Evolutionary conservation across 768 basidiomycete species (phyloP).

Genomic region (Ramaria sp.): DNA sequence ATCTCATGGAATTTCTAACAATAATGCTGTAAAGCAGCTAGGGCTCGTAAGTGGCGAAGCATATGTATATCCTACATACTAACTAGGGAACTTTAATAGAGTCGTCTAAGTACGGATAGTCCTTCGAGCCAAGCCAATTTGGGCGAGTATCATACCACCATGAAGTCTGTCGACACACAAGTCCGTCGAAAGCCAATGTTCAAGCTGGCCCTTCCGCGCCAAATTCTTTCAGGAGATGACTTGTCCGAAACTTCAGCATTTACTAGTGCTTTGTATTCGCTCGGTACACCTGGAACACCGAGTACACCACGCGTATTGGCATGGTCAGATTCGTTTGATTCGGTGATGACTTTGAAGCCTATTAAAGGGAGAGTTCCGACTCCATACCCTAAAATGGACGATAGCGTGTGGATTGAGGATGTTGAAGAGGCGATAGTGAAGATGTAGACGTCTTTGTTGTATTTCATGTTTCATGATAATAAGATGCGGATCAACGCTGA

Average conservation of each 20-base stretch:
- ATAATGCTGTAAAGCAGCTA: too few species aligned
- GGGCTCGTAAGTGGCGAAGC: too few species aligned
- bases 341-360: neutral
- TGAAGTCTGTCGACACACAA: neutral
- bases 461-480: neutral
- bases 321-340: neutral
- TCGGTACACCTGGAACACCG: neutral
- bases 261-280: neutral
- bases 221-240: neutral
- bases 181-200: neutral
- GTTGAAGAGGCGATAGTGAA: neutral
- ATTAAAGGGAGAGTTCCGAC: neutral
- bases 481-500: neutral
- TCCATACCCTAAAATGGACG: neutral
- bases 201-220: neutral
- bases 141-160: neutral
- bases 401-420: slow-evolving; percentile 1
- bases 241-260: neutral
- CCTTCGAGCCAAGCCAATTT: too few species aligned
- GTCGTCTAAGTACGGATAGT: too few species aligned
- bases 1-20: too few species aligned
- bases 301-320: too few species aligned
- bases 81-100: too few species aligned
- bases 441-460: neutral
- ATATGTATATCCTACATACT: too few species aligned